phyloP scores from a whole-genome alignment of 2,329 filamentous ascomycete species.

The Chaetomiaceae sp. region DNA sequence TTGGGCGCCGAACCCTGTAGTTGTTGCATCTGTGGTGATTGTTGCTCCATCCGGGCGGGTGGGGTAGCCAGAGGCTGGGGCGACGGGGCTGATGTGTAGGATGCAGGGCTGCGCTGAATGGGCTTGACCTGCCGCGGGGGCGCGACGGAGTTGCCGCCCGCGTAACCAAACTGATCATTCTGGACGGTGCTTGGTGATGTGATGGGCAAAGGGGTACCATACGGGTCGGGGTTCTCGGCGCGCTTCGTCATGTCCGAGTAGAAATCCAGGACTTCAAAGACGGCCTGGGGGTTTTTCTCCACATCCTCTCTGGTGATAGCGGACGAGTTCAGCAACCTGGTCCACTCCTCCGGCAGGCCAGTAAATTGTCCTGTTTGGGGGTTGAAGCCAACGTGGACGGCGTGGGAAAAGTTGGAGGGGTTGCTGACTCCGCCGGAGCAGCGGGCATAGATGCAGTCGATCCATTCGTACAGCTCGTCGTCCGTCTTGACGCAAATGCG shows the following conservation, averaged over 20 bases:
- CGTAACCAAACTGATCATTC: constrained; percentile 61
- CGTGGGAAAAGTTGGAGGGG: constrained; percentile 95
- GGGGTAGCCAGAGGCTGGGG: constrained; percentile 33
- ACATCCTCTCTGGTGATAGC: constrained; percentile 99
- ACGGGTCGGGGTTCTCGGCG: constrained; percentile 65
- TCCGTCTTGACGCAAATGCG: constrained; percentile 93
- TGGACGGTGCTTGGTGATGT: constrained; percentile 54
- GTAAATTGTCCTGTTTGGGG: constrained; percentile 93
- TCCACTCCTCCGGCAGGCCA: constrained; percentile 92
- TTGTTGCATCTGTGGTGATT: constrained; percentile 52
- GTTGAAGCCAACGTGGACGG: constrained; percentile 96
- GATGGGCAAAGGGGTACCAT: constrained; percentile 59
- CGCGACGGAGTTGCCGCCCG: constrained; percentile 55
- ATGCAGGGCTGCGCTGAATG: constrained; percentile 41
- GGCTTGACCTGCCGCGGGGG: constrained; percentile 65
- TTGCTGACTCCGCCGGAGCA: constrained; percentile 97
- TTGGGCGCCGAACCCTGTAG: constrained; percentile 52
- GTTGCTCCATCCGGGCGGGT: constrained; percentile 43
- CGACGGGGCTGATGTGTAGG: constrained; percentile 37
- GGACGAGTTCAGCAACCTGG: constrained; percentile 89
- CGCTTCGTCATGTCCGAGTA: constrained; percentile 80
- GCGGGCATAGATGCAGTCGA: constrained; percentile 93
- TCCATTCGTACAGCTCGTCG: constrained; percentile 98
- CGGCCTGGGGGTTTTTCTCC: constrained; percentile 88
- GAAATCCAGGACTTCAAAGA: constrained; percentile 77